Evolutionary conservation across 1,139 yeast genomes (phyloP).

Genomic region (Diutina rugosa): DNA sequence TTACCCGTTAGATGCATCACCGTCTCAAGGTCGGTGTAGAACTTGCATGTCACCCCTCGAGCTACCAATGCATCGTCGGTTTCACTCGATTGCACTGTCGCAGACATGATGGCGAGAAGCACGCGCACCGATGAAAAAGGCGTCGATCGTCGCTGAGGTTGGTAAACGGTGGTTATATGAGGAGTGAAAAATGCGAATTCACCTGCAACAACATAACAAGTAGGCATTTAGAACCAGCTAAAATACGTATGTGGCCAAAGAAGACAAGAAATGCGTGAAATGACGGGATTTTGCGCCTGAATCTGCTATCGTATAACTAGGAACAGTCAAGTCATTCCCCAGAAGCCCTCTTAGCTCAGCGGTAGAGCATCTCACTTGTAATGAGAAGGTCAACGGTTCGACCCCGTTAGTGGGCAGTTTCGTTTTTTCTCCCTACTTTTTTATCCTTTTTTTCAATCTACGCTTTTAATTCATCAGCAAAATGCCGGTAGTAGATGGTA

Average conservation of each 20-base stretch:
- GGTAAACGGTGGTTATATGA: neutral
- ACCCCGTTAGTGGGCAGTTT: slow-evolving; percentile 2
- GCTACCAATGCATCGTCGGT: neutral
- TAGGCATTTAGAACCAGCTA: no score
- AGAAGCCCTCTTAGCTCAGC: slow-evolving; percentile 1
- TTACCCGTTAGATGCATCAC: neutral
- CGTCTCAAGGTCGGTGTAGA: neutral
- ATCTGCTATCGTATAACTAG: no score
- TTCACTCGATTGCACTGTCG: neutral
- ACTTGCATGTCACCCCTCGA: neutral
- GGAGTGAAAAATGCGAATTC: no score
- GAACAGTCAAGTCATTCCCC: neutral
- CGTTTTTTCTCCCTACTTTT: neutral
- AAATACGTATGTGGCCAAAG: neutral
- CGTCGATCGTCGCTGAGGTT: neutral
- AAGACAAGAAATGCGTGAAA: neutral
- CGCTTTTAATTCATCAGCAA: no score
- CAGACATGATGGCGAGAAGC: neutral
- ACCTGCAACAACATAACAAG: no score
- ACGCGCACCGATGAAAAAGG: neutral
- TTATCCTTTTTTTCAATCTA: neutral
- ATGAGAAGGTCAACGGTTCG: slow-evolving; percentile 3
- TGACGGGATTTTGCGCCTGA: neutral
- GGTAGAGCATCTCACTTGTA: slow-evolving; percentile 3
- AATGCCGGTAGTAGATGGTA: no score